These are phyloP conservation scores for Venustampulla echinocandica DNA, from an alignment of 495 filamentous ascomycete genomes.

Conservation along the genomic window DNA sequence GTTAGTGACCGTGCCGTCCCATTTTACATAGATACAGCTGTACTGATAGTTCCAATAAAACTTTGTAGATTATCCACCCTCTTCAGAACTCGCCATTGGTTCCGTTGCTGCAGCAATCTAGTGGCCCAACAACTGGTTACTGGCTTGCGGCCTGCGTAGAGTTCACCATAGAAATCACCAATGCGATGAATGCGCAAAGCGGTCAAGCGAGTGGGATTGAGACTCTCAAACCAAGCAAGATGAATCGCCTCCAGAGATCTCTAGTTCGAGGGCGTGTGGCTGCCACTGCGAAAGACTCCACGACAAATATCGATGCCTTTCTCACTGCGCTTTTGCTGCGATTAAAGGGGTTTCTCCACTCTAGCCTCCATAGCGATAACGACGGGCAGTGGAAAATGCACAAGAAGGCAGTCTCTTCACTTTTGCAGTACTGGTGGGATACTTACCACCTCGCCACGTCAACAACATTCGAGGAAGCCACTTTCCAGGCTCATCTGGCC, in stretches of 20 bases:
- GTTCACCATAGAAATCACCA: slow-evolving; percentile 36
- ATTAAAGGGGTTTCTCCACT: slow-evolving; percentile 27
- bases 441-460: slow-evolving; percentile 39
- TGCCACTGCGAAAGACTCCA: slow-evolving; percentile 56
- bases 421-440: slow-evolving; percentile 51
- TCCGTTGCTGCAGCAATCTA: slow-evolving; percentile 27
- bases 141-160: slow-evolving; percentile 45
- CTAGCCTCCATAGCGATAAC: slow-evolving; percentile 19
- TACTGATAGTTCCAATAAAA: slow-evolving; percentile 31
- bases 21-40: slow-evolving; percentile 6
- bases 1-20: slow-evolving; percentile 35
- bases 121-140: slow-evolving; percentile 25
- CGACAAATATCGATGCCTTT: slow-evolving; percentile 37
- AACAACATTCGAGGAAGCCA: slow-evolving; percentile 40
- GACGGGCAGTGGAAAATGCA: slow-evolving; percentile 16
- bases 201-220: slow-evolving; percentile 27
- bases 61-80: slow-evolving; percentile 51
- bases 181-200: slow-evolving; percentile 24
- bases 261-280: slow-evolving; percentile 47
- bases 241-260: slow-evolving; percentile 65
- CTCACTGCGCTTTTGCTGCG: slow-evolving; percentile 26
- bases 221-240: slow-evolving; percentile 46
- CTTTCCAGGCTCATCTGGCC: slow-evolving; percentile 44
- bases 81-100: slow-evolving; percentile 53
- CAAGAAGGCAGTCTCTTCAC: slow-evolving; percentile 29